Percentiles rank a stretch among this genome's conserved stretches.
phyloP scores from a whole-genome alignment of 1,284 basidiomycete species.

The Volvariella volvacea region DNA sequence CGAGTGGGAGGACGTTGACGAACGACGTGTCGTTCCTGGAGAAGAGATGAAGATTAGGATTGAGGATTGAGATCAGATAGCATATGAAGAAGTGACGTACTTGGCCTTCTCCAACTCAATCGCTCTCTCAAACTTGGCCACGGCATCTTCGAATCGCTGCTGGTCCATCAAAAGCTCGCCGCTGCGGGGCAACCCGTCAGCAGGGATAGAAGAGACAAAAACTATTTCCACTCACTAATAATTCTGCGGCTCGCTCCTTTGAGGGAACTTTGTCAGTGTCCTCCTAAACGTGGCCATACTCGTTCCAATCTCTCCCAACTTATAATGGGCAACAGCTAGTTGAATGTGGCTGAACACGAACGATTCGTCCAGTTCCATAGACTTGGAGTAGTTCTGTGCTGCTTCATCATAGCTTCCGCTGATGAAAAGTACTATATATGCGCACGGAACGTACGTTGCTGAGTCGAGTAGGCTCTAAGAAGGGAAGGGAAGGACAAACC shows the following conservation, averaged over 20 bases:
- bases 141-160: slow-evolving; percentile 82
- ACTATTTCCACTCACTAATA: slow-evolving; percentile 79
- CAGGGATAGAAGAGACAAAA: neutral
- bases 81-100: slow-evolving; percentile 32
- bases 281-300: slow-evolving; percentile 88
- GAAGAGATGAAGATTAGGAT: slow-evolving; percentile 3
- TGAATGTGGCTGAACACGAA: slow-evolving; percentile 98
- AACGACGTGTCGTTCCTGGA: slow-evolving; percentile 43
- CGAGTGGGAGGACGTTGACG: slow-evolving; percentile 82
- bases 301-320: slow-evolving; percentile 70
- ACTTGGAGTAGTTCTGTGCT: slow-evolving; percentile 87
- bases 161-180: slow-evolving; percentile 96
- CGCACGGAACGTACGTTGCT: neutral
- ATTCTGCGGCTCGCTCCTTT: slow-evolving; percentile 81
- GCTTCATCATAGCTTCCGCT: slow-evolving; percentile 87
- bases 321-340: slow-evolving; percentile 96
- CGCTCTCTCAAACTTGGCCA: slow-evolving; percentile 93
- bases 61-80: neutral
- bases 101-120: slow-evolving; percentile 83
- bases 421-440: slow-evolving; percentile 81
- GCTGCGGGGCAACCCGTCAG: slow-evolving; percentile 34
- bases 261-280: slow-evolving; percentile 77
- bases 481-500: slow-evolving; percentile 35
- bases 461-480: too few relatives aligned
- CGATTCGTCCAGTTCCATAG: slow-evolving; percentile 72